Percentiles rank a stretch among this genome's conserved stretches.
These are phyloP conservation scores for Cladorrhinum samala DNA, from an alignment of 495 filamentous ascomycete species.

Conservation along the genomic window DNA sequence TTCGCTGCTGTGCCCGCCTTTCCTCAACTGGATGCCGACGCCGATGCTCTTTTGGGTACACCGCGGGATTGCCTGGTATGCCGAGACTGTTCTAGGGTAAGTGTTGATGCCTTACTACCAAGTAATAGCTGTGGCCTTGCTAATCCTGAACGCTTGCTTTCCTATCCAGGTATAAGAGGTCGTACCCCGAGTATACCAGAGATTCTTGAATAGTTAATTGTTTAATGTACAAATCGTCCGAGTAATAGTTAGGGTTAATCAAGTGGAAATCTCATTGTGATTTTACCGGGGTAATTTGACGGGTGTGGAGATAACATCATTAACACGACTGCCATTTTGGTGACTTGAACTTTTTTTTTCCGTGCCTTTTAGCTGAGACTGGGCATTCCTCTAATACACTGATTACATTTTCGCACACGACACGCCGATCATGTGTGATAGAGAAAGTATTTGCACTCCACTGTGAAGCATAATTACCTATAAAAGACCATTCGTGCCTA, in stretches of 20 bases:
- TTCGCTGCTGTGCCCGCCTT: constrained; percentile 4
- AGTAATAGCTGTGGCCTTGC: constrained; percentile 3
- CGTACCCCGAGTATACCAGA: constrained; percentile 3
- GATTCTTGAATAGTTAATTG: constrained; percentile 3
- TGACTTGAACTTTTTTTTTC: no score
- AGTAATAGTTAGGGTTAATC: no score
- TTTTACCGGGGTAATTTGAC: constrained; percentile 5
- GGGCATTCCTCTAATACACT: constrained; percentile 4
- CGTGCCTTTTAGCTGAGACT: constrained; percentile 2
- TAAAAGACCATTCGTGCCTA: constrained; percentile 5
- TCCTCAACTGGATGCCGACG: constrained; percentile 5
- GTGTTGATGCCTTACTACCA: neutral
- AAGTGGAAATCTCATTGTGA: no score
- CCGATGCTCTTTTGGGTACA: constrained; percentile 5
- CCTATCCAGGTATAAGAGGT: constrained; percentile 3
- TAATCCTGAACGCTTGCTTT: no score
- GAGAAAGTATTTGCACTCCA: no score
- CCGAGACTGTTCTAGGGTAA: constrained; percentile 2
- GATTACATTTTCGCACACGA: no score
- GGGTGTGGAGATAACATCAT: constrained; percentile 6
- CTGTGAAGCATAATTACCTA: no score
- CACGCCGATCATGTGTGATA: no score
- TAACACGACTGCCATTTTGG: no score
- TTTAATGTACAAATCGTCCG: no score
- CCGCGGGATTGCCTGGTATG: constrained; percentile 4